phyloP scores from a whole-genome alignment of 768 basidiomycete species.

The Phanerodontia chrysosporium region DNA sequence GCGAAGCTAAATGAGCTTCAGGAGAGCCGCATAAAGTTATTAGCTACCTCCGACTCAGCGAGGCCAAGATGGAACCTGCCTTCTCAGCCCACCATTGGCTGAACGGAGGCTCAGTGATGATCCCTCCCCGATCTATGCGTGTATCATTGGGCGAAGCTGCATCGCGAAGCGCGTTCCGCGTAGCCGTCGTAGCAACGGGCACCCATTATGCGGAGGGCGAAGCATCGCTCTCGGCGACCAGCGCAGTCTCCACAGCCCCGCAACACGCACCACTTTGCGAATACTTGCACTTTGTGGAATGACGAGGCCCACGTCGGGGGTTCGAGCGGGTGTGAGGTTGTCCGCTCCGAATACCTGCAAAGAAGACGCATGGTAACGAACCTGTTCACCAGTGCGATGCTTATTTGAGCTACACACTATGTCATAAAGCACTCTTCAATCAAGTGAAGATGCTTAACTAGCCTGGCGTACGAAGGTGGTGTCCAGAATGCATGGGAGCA shows the following conservation, averaged over 20 bases:
- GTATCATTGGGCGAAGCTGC: background rate
- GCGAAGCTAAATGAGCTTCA: background rate
- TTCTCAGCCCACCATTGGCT: background rate
- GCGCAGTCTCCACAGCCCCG: background rate
- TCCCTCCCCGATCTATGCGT: background rate
- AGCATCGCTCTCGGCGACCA: background rate
- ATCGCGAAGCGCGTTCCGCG: background rate
- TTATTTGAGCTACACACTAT: too few relatives aligned
- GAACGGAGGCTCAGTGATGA: background rate
- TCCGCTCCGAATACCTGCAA: too few relatives aligned
- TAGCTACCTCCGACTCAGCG: background rate
- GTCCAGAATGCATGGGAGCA: too few relatives aligned
- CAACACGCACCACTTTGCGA: background rate
- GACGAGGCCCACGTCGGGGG: too few relatives aligned
- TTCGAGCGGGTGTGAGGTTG: too few relatives aligned
- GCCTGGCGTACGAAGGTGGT: too few relatives aligned
- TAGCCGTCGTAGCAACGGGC: background rate
- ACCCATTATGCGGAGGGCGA: background rate
- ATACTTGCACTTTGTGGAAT: background rate
- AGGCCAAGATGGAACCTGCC: background rate
- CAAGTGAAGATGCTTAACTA: too few relatives aligned
- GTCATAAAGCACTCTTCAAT: too few relatives aligned
- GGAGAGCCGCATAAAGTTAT: background rate
- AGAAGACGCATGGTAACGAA: too few relatives aligned
- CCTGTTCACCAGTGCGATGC: too few relatives aligned